Evolutionary conservation across 2,329 filamentous ascomycete genomes (phyloP).

Genomic region (Chrysoporthe puriensis): DNA sequence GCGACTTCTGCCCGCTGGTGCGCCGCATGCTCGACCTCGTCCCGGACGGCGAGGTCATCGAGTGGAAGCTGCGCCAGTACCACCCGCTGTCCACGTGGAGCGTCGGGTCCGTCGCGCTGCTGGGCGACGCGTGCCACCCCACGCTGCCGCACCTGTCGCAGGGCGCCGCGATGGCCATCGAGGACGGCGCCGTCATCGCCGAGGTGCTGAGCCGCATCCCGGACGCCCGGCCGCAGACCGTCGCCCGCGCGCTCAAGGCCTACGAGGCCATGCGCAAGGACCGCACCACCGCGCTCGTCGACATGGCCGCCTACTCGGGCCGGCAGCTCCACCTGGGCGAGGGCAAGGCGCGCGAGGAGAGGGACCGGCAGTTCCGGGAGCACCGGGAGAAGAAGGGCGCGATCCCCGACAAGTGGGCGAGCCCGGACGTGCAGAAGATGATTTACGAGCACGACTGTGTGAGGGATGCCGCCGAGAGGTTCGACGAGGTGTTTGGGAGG

Average conservation of each 20-base stretch:
- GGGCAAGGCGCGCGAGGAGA: slow-evolving; percentile 61
- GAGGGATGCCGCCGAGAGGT: slow-evolving; percentile 55
- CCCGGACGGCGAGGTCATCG: slow-evolving; percentile 64
- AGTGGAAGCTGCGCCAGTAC: slow-evolving; percentile 66
- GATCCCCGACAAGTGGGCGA: slow-evolving; percentile 71
- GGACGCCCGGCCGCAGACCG: slow-evolving; percentile 40
- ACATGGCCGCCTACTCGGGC: slow-evolving; percentile 55
- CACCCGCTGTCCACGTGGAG: slow-evolving; percentile 61
- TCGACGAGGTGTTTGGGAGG: slow-evolving; percentile 50
- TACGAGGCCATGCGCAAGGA: slow-evolving; percentile 62
- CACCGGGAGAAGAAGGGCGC: slow-evolving; percentile 51
- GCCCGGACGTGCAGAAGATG: slow-evolving; percentile 69
- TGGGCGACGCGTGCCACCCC: slow-evolving; percentile 70
- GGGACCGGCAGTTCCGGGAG: slow-evolving; percentile 59
- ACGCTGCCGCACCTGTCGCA: slow-evolving; percentile 70
- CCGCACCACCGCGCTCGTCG: slow-evolving; percentile 55
- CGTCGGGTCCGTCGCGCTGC: slow-evolving; percentile 57
- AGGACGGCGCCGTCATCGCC: slow-evolving; percentile 65
- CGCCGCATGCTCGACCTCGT: slow-evolving; percentile 63
- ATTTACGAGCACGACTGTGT: slow-evolving; percentile 68
- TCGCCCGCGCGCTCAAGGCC: slow-evolving; percentile 54
- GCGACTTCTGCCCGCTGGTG: slow-evolving; percentile 63
- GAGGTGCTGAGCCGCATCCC: slow-evolving; percentile 52
- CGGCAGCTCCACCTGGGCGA: slow-evolving; percentile 62
- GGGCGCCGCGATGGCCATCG: slow-evolving; percentile 70